Evolutionary conservation across 768 basidiomycete genomes (phyloP).

Genomic region (Mycena leptocephala): DNA sequence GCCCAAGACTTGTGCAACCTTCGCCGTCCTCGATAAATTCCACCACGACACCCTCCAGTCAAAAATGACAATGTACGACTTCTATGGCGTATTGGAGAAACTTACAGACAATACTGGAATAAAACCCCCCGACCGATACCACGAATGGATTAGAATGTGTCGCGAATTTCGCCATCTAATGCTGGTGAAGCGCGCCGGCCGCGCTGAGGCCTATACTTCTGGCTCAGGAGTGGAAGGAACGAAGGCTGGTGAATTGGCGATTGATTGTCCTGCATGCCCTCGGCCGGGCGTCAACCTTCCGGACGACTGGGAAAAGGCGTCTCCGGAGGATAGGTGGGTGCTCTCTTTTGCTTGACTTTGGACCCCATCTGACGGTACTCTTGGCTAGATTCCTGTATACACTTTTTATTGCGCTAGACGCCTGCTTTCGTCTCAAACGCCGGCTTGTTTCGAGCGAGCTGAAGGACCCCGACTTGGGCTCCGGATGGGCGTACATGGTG

Average conservation of each 20-base stretch:
- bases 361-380: not conserved
- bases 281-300: not conserved
- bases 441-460: not conserved
- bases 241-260: not conserved
- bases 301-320: not conserved
- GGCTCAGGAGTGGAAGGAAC: no score
- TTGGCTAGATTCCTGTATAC: not conserved
- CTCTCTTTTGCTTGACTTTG: not conserved
- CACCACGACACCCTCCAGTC: not conserved
- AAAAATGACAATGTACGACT: not conserved
- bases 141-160: not conserved
- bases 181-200: not conserved
- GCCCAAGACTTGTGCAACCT: no score
- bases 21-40: not conserved
- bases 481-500: no score
- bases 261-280: not conserved
- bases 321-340: not conserved
- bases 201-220: no score
- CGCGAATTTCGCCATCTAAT: no score
- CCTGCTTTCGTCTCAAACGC: not conserved
- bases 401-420: not conserved
- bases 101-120: no score
- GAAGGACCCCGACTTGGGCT: no score
- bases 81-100: not conserved
- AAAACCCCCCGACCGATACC: not conserved